Percentiles rank a stretch among this genome's conserved stretches.
phyloP scores from a whole-genome alignment of 2,329 filamentous ascomycete genomes.

The Talaromyces sp. region DNA sequence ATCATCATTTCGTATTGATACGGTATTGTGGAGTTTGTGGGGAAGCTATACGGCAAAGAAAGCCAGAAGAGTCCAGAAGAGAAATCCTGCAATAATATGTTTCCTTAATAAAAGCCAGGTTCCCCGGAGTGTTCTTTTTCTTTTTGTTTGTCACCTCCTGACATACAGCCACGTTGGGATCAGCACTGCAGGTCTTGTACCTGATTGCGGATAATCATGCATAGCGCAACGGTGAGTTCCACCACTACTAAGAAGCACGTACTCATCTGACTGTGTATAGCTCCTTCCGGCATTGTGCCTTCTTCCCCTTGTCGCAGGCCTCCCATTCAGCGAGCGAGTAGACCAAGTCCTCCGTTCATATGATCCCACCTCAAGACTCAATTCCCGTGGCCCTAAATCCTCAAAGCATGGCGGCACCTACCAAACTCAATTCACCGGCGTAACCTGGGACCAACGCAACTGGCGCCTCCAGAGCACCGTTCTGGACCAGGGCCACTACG shows the following conservation, averaged over 20 bases:
- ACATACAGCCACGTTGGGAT: neutral
- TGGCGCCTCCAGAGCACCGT: slow-evolving; percentile 55
- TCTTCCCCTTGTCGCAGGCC: neutral
- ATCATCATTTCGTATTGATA: neutral
- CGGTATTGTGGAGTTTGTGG: slow-evolving; percentile 5
- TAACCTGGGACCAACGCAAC: slow-evolving; percentile 58
- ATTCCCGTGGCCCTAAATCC: slow-evolving; percentile 4
- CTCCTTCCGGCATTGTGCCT: slow-evolving; percentile 6
- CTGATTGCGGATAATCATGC: neutral
- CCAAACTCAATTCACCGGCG: slow-evolving; percentile 48
- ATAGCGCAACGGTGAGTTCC: neutral
- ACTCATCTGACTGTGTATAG: neutral
- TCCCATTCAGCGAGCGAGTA: slow-evolving; percentile 10
- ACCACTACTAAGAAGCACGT: neutral
- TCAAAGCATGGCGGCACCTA: neutral
- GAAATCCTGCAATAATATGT: too few relatives aligned
- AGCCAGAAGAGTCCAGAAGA: neutral
- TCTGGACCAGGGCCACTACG: slow-evolving; percentile 57
- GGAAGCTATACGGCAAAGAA: neutral
- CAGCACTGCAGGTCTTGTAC: neutral
- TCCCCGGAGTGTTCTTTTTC: neutral
- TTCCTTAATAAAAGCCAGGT: neutral
- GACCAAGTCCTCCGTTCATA: slow-evolving; percentile 6
- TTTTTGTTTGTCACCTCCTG: neutral
- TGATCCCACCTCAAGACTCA: neutral